Base-by-base conservation (phyloP, 257 asterid genomes). In the Ehretia macrophylla region DNA sequence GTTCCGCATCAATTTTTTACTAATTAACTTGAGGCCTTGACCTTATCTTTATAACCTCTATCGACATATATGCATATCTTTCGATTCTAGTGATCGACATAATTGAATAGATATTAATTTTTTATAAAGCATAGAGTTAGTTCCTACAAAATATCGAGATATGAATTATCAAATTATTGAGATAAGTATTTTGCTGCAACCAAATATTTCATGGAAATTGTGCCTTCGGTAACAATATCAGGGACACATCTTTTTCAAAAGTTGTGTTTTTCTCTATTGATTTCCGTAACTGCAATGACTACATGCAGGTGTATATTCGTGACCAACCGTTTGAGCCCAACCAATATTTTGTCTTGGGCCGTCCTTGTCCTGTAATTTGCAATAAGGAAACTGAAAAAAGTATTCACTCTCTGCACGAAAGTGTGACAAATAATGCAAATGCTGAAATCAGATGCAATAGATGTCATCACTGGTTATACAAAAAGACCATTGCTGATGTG, bases 401-500 rank as follows among this genome's bases (percentile, higher is more conserved):
- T 40, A 60, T 86, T 63, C 99, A 93, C 73, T 67, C 85, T 72
- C 72, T 21, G 12, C 17, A 59, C 55, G 19, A 62, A 72, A 67
- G 51, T 56, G 70, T 63, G 55, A 62, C 49, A 62, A 66, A 58
- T 61, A 80, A 63, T 64, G 72, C 53, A 63, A 71, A 72, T 55
- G 32, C 62, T 57, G 83, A 81, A 72, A 77, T 78, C 48, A 79
- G 83, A 80, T 93, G 99, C 84, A 77, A 72, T 84, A 93, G 75
- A 83, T 63, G 76, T 71, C 99, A 93, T 81, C 95, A 80, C 70
- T 85, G 90, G 99, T 76, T 93, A 76, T 70, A 69, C 51, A 83
- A 84, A 82, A 93, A 93, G 82, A 87, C 95, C 68, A 73, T 93
- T 58, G 86, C 99, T 55, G 97, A 93, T 71, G 86, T 77, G 75